A percentile compares a stretch with the other conserved stretches of the same genome.
Evolutionary conservation across 2,329 filamentous ascomycete genomes (phyloP).

Genomic region (Monosporascus sp.): DNA sequence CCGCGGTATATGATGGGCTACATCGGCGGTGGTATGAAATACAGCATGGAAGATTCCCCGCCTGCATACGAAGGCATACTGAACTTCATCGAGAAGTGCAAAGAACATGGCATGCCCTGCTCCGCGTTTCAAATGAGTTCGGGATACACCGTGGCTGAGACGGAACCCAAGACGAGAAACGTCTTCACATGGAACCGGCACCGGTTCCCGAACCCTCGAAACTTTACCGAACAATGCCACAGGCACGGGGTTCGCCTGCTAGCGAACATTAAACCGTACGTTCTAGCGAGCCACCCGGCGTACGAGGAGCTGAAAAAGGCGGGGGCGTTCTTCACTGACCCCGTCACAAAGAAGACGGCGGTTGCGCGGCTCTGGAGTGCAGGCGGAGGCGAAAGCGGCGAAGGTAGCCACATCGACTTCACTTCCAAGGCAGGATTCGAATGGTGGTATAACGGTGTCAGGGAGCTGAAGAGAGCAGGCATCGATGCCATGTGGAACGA

Average conservation of each 20-base stretch:
- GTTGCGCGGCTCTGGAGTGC: slow-evolving; percentile 66
- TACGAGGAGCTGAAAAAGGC: slow-evolving; percentile 55
- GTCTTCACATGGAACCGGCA: slow-evolving; percentile 68
- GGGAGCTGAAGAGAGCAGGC: slow-evolving; percentile 54
- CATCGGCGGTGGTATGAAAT: slow-evolving; percentile 59
- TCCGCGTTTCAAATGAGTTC: slow-evolving; percentile 69
- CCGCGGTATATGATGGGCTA: slow-evolving; percentile 72
- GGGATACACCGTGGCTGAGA: slow-evolving; percentile 64
- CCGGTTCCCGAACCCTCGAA: slow-evolving; percentile 63
- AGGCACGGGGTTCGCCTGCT: slow-evolving; percentile 60
- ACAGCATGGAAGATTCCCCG: slow-evolving; percentile 44
- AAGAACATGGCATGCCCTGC: slow-evolving; percentile 62
- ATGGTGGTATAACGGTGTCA: slow-evolving; percentile 68
- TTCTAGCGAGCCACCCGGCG: slow-evolving; percentile 61
- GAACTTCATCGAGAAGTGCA: slow-evolving; percentile 55
- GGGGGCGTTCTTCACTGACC: slow-evolving; percentile 60
- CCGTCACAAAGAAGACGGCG: slow-evolving; percentile 44
- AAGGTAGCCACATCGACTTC: slow-evolving; percentile 70
- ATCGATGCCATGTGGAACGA: slow-evolving; percentile 77
- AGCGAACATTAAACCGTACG: slow-evolving; percentile 69
- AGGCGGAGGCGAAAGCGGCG: slow-evolving; percentile 63
- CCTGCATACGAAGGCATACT: slow-evolving; percentile 54
- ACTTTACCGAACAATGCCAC: slow-evolving; percentile 58
- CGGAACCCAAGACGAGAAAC: slow-evolving; percentile 63
- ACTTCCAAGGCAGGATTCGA: slow-evolving; percentile 61